A percentile compares a stretch with the other conserved stretches of the same genome.
Conservation (phyloP, 805 yeast genomes). For the Lachancea dasiensis region DNA sequence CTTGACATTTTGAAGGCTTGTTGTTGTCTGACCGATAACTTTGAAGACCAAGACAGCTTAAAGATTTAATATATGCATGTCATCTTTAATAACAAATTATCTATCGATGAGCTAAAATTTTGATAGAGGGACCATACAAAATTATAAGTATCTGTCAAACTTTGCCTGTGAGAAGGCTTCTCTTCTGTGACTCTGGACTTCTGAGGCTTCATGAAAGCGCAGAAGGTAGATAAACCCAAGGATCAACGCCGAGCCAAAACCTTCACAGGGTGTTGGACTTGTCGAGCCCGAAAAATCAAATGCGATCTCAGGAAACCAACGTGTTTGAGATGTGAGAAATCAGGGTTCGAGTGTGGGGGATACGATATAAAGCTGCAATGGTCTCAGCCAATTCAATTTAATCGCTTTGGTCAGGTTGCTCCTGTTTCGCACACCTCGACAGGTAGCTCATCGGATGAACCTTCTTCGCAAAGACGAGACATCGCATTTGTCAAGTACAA, state of each 20-base stretch:
- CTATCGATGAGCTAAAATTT: background rate
- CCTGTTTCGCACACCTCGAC: constrained; percentile 13
- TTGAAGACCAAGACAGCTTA: background rate
- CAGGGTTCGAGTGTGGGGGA: constrained; percentile 70
- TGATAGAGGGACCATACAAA: background rate
- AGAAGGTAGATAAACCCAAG: constrained; percentile 8
- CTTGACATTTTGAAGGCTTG: constrained; percentile 23
- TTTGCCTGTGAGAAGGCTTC: no score
- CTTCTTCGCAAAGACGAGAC: constrained; percentile 61
- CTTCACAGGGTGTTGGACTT: constrained; percentile 85
- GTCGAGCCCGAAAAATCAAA: constrained; percentile 71
- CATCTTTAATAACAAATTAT: no score
- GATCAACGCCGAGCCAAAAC: constrained; percentile 48
- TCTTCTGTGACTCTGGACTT: background rate
- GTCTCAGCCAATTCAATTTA: constrained; percentile 51
- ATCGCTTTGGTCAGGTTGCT: constrained; percentile 36
- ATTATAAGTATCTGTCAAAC: no score
- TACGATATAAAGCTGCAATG: constrained; percentile 77
- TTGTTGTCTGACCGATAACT: background rate
- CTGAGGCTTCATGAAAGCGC: constrained; percentile 12
- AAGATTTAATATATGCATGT: no score
- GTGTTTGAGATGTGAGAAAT: constrained; percentile 65
- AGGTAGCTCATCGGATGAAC: constrained; percentile 34
- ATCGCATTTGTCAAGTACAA: constrained; percentile 73
- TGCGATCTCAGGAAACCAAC: constrained; percentile 70